These are phyloP conservation scores for Acanthamoeba culbertsoni DNA, from an alignment of 208 protist genomes.

Conservation along the genomic window DNA sequence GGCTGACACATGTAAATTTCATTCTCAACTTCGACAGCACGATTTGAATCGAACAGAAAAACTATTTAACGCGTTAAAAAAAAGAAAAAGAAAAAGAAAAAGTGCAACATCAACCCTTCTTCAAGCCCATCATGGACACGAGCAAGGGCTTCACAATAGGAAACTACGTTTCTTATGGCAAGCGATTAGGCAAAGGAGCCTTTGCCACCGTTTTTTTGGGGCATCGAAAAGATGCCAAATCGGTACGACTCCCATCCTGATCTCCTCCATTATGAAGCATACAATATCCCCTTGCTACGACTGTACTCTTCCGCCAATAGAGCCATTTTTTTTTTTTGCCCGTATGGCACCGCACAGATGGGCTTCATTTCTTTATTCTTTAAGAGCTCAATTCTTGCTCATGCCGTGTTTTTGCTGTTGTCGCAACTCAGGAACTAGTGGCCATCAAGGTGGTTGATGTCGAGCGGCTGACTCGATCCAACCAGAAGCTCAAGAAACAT, in stretches of 20 bases:
- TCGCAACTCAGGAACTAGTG: neutral
- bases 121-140: neutral
- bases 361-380: neutral
- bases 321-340: neutral
- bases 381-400: neutral
- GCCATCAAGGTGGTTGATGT: slow-evolving; percentile 58
- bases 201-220: slow-evolving; percentile 44
- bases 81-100: neutral
- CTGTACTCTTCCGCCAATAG: too few relatives aligned
- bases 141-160: slow-evolving; percentile 48
- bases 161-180: slow-evolving; percentile 19
- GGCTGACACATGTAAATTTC: too few relatives aligned
- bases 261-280: neutral
- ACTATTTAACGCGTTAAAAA: too few relatives aligned
- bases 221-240: neutral
- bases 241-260: neutral
- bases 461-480: neutral
- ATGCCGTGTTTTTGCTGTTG: neutral
- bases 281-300: neutral
- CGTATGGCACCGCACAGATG: neutral
- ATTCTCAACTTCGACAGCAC: too few relatives aligned
- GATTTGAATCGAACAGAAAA: too few relatives aligned
- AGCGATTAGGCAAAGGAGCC: slow-evolving; percentile 33
- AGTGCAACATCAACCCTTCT: too few relatives aligned
- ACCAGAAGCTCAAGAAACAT: slow-evolving; percentile 47